Base-by-base conservation (phyloP, 345 rosid species). In the Arabidopsis arenosa region DNA sequence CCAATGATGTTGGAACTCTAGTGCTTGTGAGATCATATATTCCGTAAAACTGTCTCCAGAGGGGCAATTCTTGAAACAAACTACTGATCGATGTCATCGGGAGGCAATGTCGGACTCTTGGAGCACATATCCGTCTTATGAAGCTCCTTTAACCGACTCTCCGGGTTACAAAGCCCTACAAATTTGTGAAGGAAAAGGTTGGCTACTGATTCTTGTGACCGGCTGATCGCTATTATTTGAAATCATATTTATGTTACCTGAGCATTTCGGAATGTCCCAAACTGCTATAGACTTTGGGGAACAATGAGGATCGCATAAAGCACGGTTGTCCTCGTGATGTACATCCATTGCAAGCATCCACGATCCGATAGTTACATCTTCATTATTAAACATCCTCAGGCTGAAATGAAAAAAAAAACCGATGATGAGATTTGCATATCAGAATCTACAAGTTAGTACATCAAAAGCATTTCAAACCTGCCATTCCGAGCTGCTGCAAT, bases 301-400 rank as follows among this genome's bases (percentile, higher is more conserved):
- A 74, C 96, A 92, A 66, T 73, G 83, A 52, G 96, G 91, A 80
- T 92, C 89, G 49, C 97, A 92, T 65, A 90, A 75, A 65, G 90
- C 92, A 54, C 86, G 83, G 74, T 87, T 88, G 72, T 90, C 92
- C 73, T 90, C 97, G 21, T 92, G 93, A 53, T 83, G 81, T 47
- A 85, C 93, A 62, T 92, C 85, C 96, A 92, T 92, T 6, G 90
- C 86, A 15, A 92, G 91, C 97, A 90, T 92, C 97, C 97, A 90
- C 30, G 96, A 88, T 11, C 97, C 97, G 5, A 90, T 88, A n/a
- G 85, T 87, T 74, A 90, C 97, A 83, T 92, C 97, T 85, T 91
- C 93, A 73, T 91, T 89, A 85, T 84, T 88, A 68, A 89, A 91
- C 93, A 91, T 89, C 80, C 96, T 87, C 73, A 92, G 75, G 72